phyloP scores from a whole-genome alignment of 1,284 basidiomycete species.

The Microbotryum scabiosae region DNA sequence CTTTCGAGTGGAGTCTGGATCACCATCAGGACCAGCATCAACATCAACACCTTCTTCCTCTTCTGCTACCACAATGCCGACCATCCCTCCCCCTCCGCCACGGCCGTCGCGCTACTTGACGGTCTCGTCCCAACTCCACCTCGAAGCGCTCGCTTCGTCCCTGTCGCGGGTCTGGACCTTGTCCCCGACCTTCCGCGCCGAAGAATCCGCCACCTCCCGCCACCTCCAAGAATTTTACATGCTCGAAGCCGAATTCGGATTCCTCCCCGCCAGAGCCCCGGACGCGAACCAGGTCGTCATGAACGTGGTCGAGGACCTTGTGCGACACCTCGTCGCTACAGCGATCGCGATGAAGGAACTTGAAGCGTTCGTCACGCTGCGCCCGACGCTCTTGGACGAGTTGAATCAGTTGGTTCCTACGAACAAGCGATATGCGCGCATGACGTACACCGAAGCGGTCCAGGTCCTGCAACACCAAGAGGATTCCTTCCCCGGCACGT shows the following conservation, averaged over 20 bases:
- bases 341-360: not conserved
- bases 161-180: slow-evolving; percentile 81
- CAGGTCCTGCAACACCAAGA: slow-evolving; percentile 46
- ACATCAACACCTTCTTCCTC: slow-evolving; percentile 32
- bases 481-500: slow-evolving; percentile 36
- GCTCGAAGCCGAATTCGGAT: slow-evolving; percentile 87
- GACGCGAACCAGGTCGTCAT: slow-evolving; percentile 51
- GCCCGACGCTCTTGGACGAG: no score
- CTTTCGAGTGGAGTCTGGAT: slow-evolving; percentile 58
- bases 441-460: slow-evolving; percentile 75
- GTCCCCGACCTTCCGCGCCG: slow-evolving; percentile 86
- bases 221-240: slow-evolving; percentile 98
- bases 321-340: not conserved
- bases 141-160: slow-evolving; percentile 75
- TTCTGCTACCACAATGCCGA: slow-evolving; percentile 19
- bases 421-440: slow-evolving; percentile 41
- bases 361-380: slow-evolving; percentile 2
- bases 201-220: slow-evolving; percentile 75
- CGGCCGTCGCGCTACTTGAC: slow-evolving; percentile 57
- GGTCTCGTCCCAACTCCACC: slow-evolving; percentile 89
- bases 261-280: slow-evolving; percentile 39
- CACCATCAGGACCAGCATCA: slow-evolving; percentile 33
- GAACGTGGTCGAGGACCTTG: slow-evolving; percentile 56
- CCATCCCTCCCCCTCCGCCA: not conserved
- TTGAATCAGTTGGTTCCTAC: not conserved